A percentile compares a stretch with the other conserved stretches of the same genome.
Conservation (phyloP, 2,329 filamentous ascomycete genomes). For the Diaporthe destruens region DNA sequence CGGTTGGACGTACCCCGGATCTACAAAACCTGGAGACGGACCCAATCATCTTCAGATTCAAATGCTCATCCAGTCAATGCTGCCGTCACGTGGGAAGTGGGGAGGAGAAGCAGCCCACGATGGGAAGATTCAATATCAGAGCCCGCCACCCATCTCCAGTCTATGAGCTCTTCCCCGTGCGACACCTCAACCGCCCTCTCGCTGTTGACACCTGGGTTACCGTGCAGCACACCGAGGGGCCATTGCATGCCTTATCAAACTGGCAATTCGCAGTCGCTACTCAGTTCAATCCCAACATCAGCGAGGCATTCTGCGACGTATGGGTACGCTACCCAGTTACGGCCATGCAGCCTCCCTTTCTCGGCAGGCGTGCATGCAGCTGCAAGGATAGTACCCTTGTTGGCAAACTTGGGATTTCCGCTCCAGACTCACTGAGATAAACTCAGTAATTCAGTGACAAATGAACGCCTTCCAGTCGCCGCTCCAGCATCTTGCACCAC, state of each 20-base stretch:
- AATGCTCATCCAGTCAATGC: neutral
- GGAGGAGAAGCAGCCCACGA: conserved; percentile 30
- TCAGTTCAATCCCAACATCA: conserved; percentile 19
- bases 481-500: neutral
- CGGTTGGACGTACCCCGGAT: neutral
- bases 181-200: neutral
- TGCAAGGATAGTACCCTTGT: conserved; percentile 36
- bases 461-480: conserved; percentile 1
- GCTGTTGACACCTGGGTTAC: neutral
- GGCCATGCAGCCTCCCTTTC: conserved; percentile 25
- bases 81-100: conserved; percentile 32
- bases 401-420: conserved; percentile 34
- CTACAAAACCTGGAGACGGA: conserved; percentile 30
- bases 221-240: neutral
- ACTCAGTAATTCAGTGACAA: neutral
- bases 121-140: conserved; percentile 25
- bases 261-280: neutral
- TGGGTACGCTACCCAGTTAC: conserved; percentile 29
- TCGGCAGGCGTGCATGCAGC: conserved; percentile 6
- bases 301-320: conserved; percentile 34
- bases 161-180: neutral
- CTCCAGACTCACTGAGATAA: neutral
- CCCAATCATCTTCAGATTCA: conserved; percentile 23
- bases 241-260: conserved; percentile 25
- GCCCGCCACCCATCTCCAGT: conserved; percentile 21